Conservation (phyloP, 1,284 basidiomycete species). For the Apiotrichum brassicae region DNA sequence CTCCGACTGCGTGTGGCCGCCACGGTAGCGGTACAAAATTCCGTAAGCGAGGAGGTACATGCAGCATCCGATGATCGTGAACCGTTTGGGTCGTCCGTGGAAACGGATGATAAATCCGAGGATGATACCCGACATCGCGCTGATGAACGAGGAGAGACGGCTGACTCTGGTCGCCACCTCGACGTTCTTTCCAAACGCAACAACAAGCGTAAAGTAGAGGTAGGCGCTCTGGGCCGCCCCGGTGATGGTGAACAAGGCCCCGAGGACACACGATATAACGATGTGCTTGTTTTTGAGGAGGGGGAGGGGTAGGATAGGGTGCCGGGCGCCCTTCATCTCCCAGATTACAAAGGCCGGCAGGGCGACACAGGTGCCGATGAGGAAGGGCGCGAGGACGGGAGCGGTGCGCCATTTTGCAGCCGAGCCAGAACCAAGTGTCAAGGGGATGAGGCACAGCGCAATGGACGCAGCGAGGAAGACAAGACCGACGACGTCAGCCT, state of each 20-base stretch:
- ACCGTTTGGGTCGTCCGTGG: conserved; percentile 44
- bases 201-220: conserved; percentile 40
- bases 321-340: conserved; percentile 38
- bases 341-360: conserved; percentile 43
- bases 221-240: conserved; percentile 41
- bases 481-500: conserved; percentile 45
- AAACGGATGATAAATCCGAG: conserved; percentile 42
- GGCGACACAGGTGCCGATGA: conserved; percentile 37
- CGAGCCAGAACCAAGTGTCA: conserved; percentile 41
- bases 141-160: conserved; percentile 45
- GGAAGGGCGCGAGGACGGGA: conserved; percentile 41
- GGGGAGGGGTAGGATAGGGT: conserved; percentile 45
- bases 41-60: conserved; percentile 40
- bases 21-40: conserved; percentile 45
- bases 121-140: conserved; percentile 38
- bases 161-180: conserved; percentile 32
- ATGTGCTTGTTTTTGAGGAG: conserved; percentile 45
- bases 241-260: conserved; percentile 29
- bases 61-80: conserved; percentile 37
- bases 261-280: conserved; percentile 37
- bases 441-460: conserved; percentile 36
- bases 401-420: conserved; percentile 30
- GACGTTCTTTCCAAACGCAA: conserved; percentile 37
- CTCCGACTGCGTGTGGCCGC: conserved; percentile 20
- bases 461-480: conserved; percentile 26